Evolutionary conservation across 805 yeast species (phyloP).

Genomic region (Priceomyces melissophilus): DNA sequence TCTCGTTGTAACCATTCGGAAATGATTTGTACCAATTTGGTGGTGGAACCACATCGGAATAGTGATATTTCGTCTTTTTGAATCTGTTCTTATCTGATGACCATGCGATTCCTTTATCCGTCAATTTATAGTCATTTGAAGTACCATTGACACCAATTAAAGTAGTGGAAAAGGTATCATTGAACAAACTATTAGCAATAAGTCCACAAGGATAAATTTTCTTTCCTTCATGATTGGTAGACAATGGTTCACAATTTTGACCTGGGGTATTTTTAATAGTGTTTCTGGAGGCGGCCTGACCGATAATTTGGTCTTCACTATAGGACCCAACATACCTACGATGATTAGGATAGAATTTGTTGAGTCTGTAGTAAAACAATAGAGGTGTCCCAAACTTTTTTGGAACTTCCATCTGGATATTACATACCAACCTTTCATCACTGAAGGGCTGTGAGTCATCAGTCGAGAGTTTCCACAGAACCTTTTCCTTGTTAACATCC

Average conservation of each 20-base stretch:
- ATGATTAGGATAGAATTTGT: conserved; percentile 42
- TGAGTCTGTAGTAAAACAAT: conserved; percentile 39
- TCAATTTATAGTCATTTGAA: conserved; percentile 26
- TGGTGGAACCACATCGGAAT: conserved; percentile 40
- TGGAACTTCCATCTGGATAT: conserved; percentile 38
- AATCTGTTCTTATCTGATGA: conserved; percentile 33
- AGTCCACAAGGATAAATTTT: conserved; percentile 78
- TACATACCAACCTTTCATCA: conserved; percentile 48
- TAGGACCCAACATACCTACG: conserved; percentile 42
- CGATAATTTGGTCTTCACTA: conserved; percentile 42
- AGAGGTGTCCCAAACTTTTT: conserved; percentile 35
- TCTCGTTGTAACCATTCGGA: conserved; percentile 42
- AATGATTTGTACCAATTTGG: conserved; percentile 43
- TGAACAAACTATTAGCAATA: conserved; percentile 76
- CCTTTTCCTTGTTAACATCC: conserved; percentile 12
- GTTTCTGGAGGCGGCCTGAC: conserved; percentile 33
- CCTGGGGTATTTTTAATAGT: conserved; percentile 40
- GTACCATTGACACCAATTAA: conserved; percentile 38
- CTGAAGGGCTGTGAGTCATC: conserved; percentile 44
- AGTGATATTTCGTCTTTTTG: conserved; percentile 38
- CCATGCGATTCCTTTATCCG: conserved; percentile 43
- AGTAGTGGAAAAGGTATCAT: conserved; percentile 55
- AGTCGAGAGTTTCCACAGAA: conserved; percentile 36
- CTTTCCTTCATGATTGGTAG: conserved; percentile 39
- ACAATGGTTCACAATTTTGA: conserved; percentile 43